Conservation (phyloP, 225 moss, liverwort and hornwort species). For the Straminergon stramineum region DNA sequence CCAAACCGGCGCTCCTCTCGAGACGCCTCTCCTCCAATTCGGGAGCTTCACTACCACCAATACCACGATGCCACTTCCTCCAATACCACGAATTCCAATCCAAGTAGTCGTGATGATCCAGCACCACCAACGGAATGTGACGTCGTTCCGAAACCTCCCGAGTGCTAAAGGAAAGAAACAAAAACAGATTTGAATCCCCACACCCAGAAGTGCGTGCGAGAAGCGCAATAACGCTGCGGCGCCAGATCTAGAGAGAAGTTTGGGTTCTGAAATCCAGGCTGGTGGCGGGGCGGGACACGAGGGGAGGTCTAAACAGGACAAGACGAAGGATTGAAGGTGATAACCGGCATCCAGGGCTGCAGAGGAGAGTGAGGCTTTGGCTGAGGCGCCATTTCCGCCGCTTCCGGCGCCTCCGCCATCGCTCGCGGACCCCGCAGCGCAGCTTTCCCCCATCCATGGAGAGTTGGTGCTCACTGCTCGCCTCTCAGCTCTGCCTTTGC, state of each 20-base stretch:
- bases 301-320: not conserved
- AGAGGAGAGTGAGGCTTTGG: not conserved
- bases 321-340: not conserved
- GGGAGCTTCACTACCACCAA: not conserved
- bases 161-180: not conserved
- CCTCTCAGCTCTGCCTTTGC: not conserved
- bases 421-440: not conserved
- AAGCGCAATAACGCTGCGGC: not conserved
- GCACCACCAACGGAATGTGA: not conserved
- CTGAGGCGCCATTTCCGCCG: not conserved
- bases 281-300: constrained; percentile 1
- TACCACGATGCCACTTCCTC: too few relatives aligned
- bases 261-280: constrained; percentile 6
- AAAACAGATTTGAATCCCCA: not conserved
- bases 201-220: not conserved
- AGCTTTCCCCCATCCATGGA: not conserved
- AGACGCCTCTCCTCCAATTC: not conserved
- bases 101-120: not conserved
- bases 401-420: not conserved
- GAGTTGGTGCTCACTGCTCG: not conserved
- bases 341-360: not conserved
- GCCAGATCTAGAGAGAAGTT: not conserved
- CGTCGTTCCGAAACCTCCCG: not conserved
- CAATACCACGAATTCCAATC: constrained; percentile 1
- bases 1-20: not conserved